A percentile compares a stretch with the other conserved stretches of the same genome.
phyloP scores from a whole-genome alignment of 371 early-diverging fungal genomes.

The Encephalitozoon cuniculi region DNA sequence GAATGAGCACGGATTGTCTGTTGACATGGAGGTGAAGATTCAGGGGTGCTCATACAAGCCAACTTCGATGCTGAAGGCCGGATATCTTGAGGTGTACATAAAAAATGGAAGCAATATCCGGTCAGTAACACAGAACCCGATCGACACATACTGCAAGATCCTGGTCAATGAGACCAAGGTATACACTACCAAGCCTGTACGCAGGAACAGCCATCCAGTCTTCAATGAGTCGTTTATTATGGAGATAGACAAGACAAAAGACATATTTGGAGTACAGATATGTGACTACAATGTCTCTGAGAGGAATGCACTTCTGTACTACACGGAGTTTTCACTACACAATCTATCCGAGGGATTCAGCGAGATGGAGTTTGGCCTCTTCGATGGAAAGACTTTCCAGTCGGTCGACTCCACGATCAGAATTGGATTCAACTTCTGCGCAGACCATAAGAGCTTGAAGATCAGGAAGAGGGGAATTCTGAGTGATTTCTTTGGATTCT shows the following conservation, averaged over 20 bases:
- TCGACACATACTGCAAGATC: slow-evolving; percentile 47
- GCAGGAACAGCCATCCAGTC: slow-evolving; percentile 32
- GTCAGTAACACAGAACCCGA: not conserved
- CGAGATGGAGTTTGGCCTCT: slow-evolving; percentile 36
- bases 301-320: slow-evolving; percentile 31
- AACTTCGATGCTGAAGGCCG: slow-evolving; percentile 5
- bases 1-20: slow-evolving; percentile 10
- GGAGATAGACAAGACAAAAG: slow-evolving; percentile 35
- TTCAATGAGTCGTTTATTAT: slow-evolving; percentile 50
- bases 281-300: slow-evolving; percentile 42
- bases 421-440: slow-evolving; percentile 44
- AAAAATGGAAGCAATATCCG: slow-evolving; percentile 39
- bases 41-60: slow-evolving; percentile 19
- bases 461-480: slow-evolving; percentile 20
- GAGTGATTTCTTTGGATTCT: slow-evolving; percentile 31
- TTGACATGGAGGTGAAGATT: slow-evolving; percentile 15
- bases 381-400: slow-evolving; percentile 38
- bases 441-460: slow-evolving; percentile 14
- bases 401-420: slow-evolving; percentile 2
- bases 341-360: slow-evolving; percentile 46
- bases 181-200: slow-evolving; percentile 34
- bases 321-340: slow-evolving; percentile 48
- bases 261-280: slow-evolving; percentile 41
- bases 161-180: slow-evolving; percentile 51
- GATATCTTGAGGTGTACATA: slow-evolving; percentile 47